Conservation (phyloP, 2,329 filamentous ascomycete genomes). For the Arachnomyces sp. region DNA sequence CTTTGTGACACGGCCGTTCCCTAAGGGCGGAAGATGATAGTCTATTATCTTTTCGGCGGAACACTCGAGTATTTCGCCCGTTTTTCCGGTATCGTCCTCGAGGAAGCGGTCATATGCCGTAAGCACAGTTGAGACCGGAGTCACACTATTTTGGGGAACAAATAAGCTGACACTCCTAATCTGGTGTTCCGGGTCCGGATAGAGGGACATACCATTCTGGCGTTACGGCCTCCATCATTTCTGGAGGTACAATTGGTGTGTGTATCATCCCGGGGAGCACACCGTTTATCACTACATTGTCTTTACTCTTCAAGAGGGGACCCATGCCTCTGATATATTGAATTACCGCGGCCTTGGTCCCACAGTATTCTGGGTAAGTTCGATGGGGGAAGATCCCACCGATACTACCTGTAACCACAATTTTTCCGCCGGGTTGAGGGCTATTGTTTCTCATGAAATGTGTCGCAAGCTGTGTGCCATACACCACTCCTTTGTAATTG, state of each 20-base stretch:
- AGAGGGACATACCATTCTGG: slow-evolving; percentile 18
- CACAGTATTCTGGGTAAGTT: slow-evolving; percentile 42
- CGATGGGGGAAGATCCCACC: slow-evolving; percentile 37
- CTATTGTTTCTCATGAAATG: slow-evolving; percentile 47
- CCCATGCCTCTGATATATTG: slow-evolving; percentile 34
- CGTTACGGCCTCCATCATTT: slow-evolving; percentile 36
- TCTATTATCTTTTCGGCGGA: slow-evolving; percentile 35
- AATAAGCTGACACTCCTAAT: background rate
- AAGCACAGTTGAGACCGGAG: slow-evolving; percentile 38
- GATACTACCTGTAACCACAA: slow-evolving; percentile 39
- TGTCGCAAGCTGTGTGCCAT: slow-evolving; percentile 42
- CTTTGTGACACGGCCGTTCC: slow-evolving; percentile 36
- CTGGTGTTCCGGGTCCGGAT: background rate
- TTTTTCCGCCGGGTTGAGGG: slow-evolving; percentile 33
- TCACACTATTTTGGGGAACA: slow-evolving; percentile 20
- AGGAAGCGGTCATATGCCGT: slow-evolving; percentile 40
- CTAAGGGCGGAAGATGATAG: slow-evolving; percentile 28
- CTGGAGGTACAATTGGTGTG: slow-evolving; percentile 39
- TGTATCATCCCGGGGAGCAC: slow-evolving; percentile 42
- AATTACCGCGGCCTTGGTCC: slow-evolving; percentile 43
- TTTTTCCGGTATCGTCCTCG: slow-evolving; percentile 33
- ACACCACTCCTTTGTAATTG: slow-evolving; percentile 45
- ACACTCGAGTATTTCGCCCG: slow-evolving; percentile 40
- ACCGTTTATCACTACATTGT: slow-evolving; percentile 42
- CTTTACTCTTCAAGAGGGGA: slow-evolving; percentile 36